Base-by-base conservation (phyloP, 1,284 basidiomycete genomes). In the Malassezia equina region DNA sequence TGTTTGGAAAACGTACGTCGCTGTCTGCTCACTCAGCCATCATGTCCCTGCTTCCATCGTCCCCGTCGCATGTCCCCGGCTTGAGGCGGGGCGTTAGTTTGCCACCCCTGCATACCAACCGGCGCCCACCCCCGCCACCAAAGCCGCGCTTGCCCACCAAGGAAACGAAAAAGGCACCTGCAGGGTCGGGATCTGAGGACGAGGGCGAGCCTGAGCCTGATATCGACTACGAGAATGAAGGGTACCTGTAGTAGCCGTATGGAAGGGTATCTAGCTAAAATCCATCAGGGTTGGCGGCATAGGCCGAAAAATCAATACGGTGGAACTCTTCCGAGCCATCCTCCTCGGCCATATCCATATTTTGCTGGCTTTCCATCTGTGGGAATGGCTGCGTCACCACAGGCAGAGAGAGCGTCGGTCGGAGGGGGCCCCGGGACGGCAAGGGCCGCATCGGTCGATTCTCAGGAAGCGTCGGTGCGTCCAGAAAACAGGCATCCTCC, bases 1-100 rank as follows among this genome's bases (percentile, higher is more conserved):
- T 56, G 5, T 56, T 46, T 42, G 55, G 55, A 15, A 57, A 57
- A 32, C 55, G 54, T 56, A 56, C 39, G 55, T 33, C n/a, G 7
- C n/a, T 9, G n/a, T 25, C 23, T 7, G 11, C 23, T 31, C 19
- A 27, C n/a, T 2, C 51, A 47, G 46, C 45, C 11, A 24, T 47
- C 28, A 21, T 39, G 7, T 31, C 40, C 7, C 45, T 54, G 1
- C 45, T 48, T 12, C 19, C 25, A 2, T 21, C 43, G 17, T 12
- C 25, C 15, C 43, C 43, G 5, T 45, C 29, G 2, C 36, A 46
- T 6, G 15, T 27, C 2, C 13, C 52, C 0, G 55, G 55, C 8
- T 42, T 57, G 12, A 25, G 13, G 17, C 43, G 50, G n/a, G 40
- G 23, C 8, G 27, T 46, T 19, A 43, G 39, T 19, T 19, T 57